phyloP scores from a whole-genome alignment of 2,329 filamentous ascomycete genomes.

The Nakataea oryzae region DNA sequence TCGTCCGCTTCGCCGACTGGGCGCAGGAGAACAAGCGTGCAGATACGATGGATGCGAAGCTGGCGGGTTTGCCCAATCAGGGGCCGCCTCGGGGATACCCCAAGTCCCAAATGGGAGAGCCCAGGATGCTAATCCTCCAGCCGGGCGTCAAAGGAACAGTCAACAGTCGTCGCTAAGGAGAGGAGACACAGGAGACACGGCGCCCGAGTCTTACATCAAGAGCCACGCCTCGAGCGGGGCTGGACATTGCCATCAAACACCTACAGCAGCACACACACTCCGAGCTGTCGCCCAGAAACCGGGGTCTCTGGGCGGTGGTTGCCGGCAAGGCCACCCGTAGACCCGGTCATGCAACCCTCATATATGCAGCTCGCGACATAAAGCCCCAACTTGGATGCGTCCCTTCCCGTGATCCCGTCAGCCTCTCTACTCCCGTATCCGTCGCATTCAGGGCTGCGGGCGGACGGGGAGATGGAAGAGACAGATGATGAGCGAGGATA shows the following conservation, averaged over 20 bases:
- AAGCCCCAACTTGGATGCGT: background rate
- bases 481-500: background rate
- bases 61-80: background rate
- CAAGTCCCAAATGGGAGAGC: background rate
- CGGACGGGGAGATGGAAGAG: no score
- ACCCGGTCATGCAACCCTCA: background rate
- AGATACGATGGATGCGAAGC: background rate
- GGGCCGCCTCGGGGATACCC: background rate
- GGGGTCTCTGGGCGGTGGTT: no score
- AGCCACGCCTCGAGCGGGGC: background rate
- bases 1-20: no score
- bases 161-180: no score
- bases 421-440: background rate
- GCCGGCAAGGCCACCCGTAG: background rate
- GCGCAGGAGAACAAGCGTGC: background rate
- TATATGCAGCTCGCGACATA: background rate
- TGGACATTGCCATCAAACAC: background rate
- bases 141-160: no score
- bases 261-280: background rate
- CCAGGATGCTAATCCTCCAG: background rate
- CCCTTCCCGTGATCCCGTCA: background rate
- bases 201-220: background rate
- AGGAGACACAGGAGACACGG: background rate
- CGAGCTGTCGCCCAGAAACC: no score
- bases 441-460: background rate